Evolutionary conservation across 2,329 filamentous ascomycete genomes (phyloP).

Genomic region (Epichloe hybrida): DNA sequence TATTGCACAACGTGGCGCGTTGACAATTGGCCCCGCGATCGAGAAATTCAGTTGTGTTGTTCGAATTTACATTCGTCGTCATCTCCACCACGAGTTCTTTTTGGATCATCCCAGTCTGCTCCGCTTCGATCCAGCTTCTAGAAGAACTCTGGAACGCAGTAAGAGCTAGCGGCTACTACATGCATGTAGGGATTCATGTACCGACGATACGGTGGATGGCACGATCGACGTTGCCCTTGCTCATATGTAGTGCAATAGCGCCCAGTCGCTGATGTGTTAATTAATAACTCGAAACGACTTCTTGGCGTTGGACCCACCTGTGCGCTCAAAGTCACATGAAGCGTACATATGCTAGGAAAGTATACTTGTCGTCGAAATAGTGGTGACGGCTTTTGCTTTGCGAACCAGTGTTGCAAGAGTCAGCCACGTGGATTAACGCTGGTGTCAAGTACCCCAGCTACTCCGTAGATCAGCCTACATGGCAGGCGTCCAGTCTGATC

Average conservation of each 20-base stretch:
- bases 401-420: neutral
- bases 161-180: neutral
- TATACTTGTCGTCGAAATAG: too few relatives aligned
- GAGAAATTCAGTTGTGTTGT: neutral
- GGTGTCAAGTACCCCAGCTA: neutral
- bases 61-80: neutral
- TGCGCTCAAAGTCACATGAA: too few relatives aligned
- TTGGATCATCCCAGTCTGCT: neutral
- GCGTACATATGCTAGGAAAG: too few relatives aligned
- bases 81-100: neutral
- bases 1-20: neutral
- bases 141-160: neutral
- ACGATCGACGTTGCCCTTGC: neutral
- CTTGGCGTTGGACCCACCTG: too few relatives aligned
- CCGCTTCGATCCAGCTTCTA: conserved; percentile 1
- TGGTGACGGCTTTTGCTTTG: too few relatives aligned
- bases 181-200: neutral
- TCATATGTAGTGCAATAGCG: too few relatives aligned
- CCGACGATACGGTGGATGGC: neutral
- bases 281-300: neutral
- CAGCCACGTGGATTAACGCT: neutral
- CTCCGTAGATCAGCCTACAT: neutral
- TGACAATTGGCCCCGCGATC: neutral
- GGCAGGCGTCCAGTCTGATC: neutral
- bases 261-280: neutral